These are phyloP conservation scores for Trichoderma hamatum DNA, from an alignment of 2,329 filamentous ascomycete genomes.

Conservation along the genomic window DNA sequence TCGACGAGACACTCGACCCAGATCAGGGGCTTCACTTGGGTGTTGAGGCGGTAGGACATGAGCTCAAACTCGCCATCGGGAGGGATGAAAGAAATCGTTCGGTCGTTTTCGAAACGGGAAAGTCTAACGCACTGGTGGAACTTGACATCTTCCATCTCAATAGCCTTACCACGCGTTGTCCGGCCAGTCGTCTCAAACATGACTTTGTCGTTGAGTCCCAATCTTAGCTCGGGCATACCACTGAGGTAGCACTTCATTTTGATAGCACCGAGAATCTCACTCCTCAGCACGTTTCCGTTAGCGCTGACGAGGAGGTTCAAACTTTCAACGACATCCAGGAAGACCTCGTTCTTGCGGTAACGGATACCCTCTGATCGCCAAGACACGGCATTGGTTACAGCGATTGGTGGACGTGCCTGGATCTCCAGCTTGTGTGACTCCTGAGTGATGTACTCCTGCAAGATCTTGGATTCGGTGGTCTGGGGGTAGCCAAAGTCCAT, in stretches of 20 bases:
- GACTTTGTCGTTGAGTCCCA: constrained; percentile 97
- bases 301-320: constrained; percentile 93
- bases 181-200: constrained; percentile 99
- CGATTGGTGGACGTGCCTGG: constrained; percentile 92
- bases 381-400: constrained; percentile 96
- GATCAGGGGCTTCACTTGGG: constrained; percentile 96
- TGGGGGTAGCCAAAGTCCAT: constrained; percentile 99
- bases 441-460: constrained; percentile 99
- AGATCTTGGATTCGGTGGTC: constrained; percentile 96
- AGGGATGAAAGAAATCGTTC: constrained; percentile 98
- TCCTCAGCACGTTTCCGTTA: constrained; percentile 92
- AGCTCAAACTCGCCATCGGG: constrained; percentile 98
- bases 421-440: constrained; percentile 98
- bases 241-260: constrained; percentile 99
- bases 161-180: constrained; percentile 91
- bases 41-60: constrained; percentile 98
- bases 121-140: constrained; percentile 98
- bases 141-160: constrained; percentile 99
- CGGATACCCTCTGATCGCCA: constrained; percentile 98
- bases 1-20: constrained; percentile 99
- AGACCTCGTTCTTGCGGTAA: constrained; percentile 99
- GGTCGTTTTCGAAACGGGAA: constrained; percentile 95
- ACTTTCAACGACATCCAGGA: constrained; percentile 95
- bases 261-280: constrained; percentile 93
- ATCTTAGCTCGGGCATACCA: constrained; percentile 92